Conservation (phyloP, 1,139 yeast species). For the Meyerozyma carpophila region DNA sequence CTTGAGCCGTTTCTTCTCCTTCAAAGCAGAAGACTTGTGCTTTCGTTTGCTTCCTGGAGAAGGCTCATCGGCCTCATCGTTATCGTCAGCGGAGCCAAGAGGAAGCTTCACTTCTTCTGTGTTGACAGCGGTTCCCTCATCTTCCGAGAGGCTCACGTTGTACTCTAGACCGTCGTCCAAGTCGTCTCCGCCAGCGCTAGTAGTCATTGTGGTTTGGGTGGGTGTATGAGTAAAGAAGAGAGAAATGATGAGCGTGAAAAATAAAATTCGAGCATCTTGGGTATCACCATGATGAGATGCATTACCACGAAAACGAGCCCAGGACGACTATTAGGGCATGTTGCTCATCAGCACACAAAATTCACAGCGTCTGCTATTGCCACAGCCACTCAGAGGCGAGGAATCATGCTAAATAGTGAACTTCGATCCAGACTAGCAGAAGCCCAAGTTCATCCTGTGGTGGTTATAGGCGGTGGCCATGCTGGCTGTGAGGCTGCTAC, state of each 20-base stretch:
- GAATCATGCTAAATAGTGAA: slow-evolving; percentile 9
- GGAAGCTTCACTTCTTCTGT: not conserved
- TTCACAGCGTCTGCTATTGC: not conserved
- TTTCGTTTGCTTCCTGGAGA: slow-evolving; percentile 24
- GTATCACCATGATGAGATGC: not conserved
- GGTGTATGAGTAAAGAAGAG: not conserved
- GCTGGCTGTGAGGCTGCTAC: slow-evolving; percentile 99
- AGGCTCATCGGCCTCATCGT: slow-evolving; percentile 15
- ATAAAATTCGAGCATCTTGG: not conserved
- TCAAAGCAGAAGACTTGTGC: slow-evolving; percentile 27
- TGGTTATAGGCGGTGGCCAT: slow-evolving; percentile 97
- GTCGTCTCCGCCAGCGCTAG: slow-evolving; percentile 41
- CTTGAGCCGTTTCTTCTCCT: slow-evolving; percentile 50
- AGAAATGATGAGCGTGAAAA: not conserved
- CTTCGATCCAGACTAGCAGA: slow-evolving; percentile 7
- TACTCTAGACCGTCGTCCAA: slow-evolving; percentile 66
- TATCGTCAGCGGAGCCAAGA: slow-evolving; percentile 10
- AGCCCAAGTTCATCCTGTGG: slow-evolving; percentile 46
- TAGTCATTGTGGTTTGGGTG: not conserved
- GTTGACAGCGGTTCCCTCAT: not conserved
- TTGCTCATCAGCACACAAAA: not conserved
- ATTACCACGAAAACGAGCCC: not conserved
- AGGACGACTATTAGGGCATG: not conserved
- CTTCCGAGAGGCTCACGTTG: slow-evolving; percentile 32
- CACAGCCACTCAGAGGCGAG: slow-evolving; percentile 1